phyloP scores from a whole-genome alignment of 1,284 basidiomycete species.

The Melampsora americana region DNA sequence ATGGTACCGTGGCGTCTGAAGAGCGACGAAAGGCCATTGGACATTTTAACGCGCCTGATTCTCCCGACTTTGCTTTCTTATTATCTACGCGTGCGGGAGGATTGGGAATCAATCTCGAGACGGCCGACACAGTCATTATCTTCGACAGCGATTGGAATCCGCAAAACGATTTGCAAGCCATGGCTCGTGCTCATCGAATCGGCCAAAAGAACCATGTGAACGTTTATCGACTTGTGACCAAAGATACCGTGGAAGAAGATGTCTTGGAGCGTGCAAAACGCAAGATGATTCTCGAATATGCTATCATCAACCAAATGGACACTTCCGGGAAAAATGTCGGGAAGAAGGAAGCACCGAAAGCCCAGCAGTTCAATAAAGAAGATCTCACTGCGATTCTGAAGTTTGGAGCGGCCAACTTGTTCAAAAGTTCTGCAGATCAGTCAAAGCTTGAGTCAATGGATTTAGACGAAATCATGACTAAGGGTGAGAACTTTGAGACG shows the following conservation, averaged over 20 bases:
- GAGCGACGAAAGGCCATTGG: constrained; percentile 79
- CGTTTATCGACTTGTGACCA: constrained; percentile 94
- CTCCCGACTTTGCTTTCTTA: constrained; percentile 62
- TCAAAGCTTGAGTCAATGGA: constrained; percentile 99
- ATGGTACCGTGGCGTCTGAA: constrained; percentile 71
- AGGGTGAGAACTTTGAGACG: constrained; percentile 96
- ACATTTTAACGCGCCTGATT: constrained; percentile 70
- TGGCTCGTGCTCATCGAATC: constrained; percentile 96
- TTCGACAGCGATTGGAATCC: constrained; percentile 82
- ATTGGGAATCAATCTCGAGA: constrained; percentile 61
- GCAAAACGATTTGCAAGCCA: constrained; percentile 96
- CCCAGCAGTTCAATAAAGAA: constrained; percentile 90
- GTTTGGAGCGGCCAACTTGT: constrained; percentile 98
- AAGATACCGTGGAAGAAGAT: constrained; percentile 99
- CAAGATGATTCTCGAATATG: constrained; percentile 99
- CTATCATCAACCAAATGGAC: constrained; percentile 99
- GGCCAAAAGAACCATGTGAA: constrained; percentile 97
- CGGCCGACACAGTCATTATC: constrained; percentile 97
- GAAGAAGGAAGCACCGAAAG: constrained; percentile 68
- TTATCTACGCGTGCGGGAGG: constrained; percentile 53
- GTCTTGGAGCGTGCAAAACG: constrained; percentile 95
- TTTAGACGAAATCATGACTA: constrained; percentile 93
- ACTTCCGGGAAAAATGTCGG: constrained; percentile 94
- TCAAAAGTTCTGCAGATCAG: constrained; percentile 95
- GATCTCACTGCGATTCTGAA: constrained; percentile 98